Percentiles rank a stretch among this genome's conserved stretches.
phyloP scores from a whole-genome alignment of 441 rosid genomes.

The Erodium trifolium region DNA sequence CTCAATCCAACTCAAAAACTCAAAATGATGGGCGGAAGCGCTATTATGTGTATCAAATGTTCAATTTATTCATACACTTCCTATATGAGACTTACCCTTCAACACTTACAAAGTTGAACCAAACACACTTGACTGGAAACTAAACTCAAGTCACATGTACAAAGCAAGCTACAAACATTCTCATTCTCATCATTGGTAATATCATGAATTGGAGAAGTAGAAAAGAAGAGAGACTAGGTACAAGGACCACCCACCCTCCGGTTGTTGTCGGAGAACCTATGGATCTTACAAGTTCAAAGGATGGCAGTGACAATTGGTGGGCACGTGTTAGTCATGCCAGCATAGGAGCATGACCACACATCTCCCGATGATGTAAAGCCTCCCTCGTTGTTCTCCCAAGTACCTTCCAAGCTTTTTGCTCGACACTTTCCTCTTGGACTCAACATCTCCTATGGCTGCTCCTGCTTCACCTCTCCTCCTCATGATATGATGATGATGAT shows the following conservation, averaged over 20 bases:
- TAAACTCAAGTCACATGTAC: not conserved
- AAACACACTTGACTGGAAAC: not conserved
- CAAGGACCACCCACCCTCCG: too few species aligned
- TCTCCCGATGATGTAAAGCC: slow-evolving; percentile 45
- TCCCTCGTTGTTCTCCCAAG: slow-evolving; percentile 39
- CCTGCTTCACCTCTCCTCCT: slow-evolving; percentile 7
- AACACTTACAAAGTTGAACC: not conserved
- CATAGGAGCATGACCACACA: slow-evolving; percentile 55
- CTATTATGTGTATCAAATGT: too few species aligned
- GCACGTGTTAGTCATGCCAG: slow-evolving; percentile 36
- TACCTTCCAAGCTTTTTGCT: slow-evolving; percentile 44
- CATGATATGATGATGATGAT: not conserved
- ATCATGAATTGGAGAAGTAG: not conserved
- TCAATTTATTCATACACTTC: too few species aligned
- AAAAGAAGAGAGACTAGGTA: not conserved
- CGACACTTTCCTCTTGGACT: slow-evolving; percentile 33
- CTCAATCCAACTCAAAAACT: too few species aligned
- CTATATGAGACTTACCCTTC: too few species aligned
- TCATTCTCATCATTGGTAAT: not conserved
- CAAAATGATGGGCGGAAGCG: too few species aligned
- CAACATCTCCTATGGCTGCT: slow-evolving; percentile 21
- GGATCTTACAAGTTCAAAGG: too few species aligned
- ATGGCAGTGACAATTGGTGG: too few species aligned
- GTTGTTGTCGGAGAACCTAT: too few species aligned
- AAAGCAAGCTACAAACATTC: not conserved